Conservation (phyloP, 2,329 filamentous ascomycete genomes). For the Diaporthe longicolla region DNA sequence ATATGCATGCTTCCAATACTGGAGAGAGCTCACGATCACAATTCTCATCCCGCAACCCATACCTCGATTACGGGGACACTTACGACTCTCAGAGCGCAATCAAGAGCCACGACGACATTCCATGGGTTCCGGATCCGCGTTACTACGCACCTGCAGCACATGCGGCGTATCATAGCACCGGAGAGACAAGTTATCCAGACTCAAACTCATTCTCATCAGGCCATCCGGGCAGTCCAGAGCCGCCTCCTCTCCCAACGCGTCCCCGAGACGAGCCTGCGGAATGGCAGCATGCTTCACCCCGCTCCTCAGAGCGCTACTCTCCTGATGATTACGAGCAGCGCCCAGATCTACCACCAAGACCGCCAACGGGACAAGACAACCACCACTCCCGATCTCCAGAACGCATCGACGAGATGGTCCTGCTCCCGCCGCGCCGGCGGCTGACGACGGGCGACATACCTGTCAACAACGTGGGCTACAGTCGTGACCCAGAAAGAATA, state of each 20-base stretch:
- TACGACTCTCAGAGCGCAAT: background rate
- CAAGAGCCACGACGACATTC: background rate
- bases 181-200: conserved; percentile 5
- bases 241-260: conserved; percentile 1
- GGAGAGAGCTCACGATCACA: conserved; percentile 7
- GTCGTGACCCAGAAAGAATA: background rate
- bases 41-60: conserved; percentile 5
- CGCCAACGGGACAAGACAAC: background rate
- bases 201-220: background rate
- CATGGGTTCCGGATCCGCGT: background rate
- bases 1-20: background rate
- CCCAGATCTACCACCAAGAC: conserved; percentile 9
- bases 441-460: conserved; percentile 35
- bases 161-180: background rate
- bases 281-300: background rate
- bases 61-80: background rate
- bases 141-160: conserved; percentile 8
- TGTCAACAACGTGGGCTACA: conserved; percentile 8
- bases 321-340: conserved; percentile 6
- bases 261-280: background rate
- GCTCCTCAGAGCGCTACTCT: background rate
- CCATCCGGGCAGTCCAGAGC: conserved; percentile 1
- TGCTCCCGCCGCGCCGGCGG: conserved; percentile 28
- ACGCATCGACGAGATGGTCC: conserved; percentile 8
- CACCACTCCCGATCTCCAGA: conserved; percentile 10